These are phyloP conservation scores for Anisodus tanguticus DNA, from an alignment of 257 asterid genomes.

Conservation along the genomic window DNA sequence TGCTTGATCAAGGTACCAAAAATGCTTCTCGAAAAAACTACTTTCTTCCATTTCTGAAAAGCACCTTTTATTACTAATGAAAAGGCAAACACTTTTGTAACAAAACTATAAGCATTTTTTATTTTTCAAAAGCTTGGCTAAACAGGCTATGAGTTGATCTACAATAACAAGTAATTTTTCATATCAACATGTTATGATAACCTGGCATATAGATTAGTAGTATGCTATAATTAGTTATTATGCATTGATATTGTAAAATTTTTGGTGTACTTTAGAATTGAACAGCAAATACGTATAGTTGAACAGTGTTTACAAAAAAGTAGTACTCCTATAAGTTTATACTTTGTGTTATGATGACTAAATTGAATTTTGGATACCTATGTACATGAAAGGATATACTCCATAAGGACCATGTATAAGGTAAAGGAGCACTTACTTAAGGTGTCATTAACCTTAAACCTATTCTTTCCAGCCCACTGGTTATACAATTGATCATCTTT, in stretches of 20 bases:
- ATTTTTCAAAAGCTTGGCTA: too few relatives aligned
- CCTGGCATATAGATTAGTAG: background rate
- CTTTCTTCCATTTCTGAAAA: too few relatives aligned
- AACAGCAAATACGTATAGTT: background rate
- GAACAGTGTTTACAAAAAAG: background rate
- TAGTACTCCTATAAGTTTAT: too few relatives aligned
- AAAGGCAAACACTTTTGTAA: too few relatives aligned
- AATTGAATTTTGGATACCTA: background rate
- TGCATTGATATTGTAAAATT: background rate
- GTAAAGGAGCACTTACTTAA: constrained; percentile 53
- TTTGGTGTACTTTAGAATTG: background rate
- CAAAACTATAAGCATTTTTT: too few relatives aligned
- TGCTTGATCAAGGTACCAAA: too few relatives aligned
- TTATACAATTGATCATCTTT: constrained; percentile 54
- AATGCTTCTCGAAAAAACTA: too few relatives aligned
- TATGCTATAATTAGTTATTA: background rate
- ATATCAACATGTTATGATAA: too few relatives aligned
- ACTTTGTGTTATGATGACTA: background rate
- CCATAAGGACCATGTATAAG: background rate
- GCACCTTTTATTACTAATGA: too few relatives aligned
- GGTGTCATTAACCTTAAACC: constrained; percentile 69
- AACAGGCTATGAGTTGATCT: background rate
- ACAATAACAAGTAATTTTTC: too few relatives aligned
- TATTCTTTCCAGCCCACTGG: constrained; percentile 74
- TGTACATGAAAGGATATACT: background rate